phyloP scores from a whole-genome alignment of 345 rosid genomes.

The Lepidium aucheri region DNA sequence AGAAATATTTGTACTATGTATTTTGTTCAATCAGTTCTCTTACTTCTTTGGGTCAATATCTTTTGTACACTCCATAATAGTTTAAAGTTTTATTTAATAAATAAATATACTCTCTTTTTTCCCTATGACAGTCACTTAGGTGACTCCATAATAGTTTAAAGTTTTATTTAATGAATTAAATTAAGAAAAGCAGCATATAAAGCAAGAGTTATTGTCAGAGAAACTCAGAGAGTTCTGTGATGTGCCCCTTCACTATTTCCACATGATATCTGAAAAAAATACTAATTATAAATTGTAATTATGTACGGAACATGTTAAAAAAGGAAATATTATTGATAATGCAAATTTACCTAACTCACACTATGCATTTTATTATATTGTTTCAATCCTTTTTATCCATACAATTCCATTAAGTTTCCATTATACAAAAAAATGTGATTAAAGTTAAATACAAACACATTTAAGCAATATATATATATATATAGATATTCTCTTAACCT shows the following conservation, averaged over 20 bases:
- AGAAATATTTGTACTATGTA: slow-evolving; percentile 25
- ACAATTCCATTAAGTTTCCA: slow-evolving; percentile 24
- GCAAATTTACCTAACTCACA: slow-evolving; percentile 28
- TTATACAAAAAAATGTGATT: background rate
- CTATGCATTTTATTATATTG: slow-evolving; percentile 13
- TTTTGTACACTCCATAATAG: slow-evolving; percentile 3
- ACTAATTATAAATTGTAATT: background rate
- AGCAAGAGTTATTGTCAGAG: slow-evolving; percentile 21
- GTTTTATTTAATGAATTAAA: background rate
- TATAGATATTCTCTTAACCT: slow-evolving; percentile 22
- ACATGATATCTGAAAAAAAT: slow-evolving; percentile 8
- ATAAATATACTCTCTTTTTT: background rate
- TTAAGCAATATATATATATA: slow-evolving; percentile 6
- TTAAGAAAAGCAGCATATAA: slow-evolving; percentile 5
- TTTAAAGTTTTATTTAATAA: no score
- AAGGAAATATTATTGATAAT: slow-evolving; percentile 19
- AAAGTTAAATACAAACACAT: background rate
- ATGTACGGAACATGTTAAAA: slow-evolving; percentile 21
- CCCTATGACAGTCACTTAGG: slow-evolving; percentile 13
- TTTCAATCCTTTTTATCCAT: slow-evolving; percentile 20
- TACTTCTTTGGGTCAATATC: slow-evolving; percentile 17
- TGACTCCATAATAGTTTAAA: background rate
- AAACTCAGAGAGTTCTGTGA: slow-evolving; percentile 15
- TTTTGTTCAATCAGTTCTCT: slow-evolving; percentile 1
- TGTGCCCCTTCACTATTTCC: slow-evolving; percentile 10